A percentile compares a stretch with the other conserved stretches of the same genome.
Evolutionary conservation across 164 flowering plant genomes (phyloP).

Genomic region (Liquidambar formosana): DNA sequence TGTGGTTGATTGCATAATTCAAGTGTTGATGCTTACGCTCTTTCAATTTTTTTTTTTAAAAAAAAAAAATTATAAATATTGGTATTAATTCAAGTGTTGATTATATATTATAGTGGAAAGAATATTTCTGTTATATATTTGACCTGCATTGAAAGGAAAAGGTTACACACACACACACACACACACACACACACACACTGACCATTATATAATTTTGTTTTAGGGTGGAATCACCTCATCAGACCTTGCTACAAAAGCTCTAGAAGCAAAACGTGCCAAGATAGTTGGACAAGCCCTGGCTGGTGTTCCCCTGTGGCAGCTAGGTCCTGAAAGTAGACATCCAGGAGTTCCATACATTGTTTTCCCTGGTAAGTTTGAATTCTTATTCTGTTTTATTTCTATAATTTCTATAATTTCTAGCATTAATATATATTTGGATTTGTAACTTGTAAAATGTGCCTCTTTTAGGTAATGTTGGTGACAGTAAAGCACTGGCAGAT

Average conservation of each 20-base stretch:
- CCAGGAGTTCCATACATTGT: conserved; percentile 97
- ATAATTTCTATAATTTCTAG: neutral
- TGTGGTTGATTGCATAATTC: neutral
- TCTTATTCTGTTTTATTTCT: neutral
- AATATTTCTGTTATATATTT: neutral
- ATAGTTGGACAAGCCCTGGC: conserved; percentile 95
- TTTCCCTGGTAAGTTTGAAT: conserved; percentile 73
- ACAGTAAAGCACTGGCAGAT: conserved; percentile 75
- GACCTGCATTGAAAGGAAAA: no score
- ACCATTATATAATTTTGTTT: conserved; percentile 1
- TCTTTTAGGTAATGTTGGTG: conserved; percentile 90
- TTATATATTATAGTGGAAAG: neutral
- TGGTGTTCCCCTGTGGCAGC: conserved; percentile 98
- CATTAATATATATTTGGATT: neutral
- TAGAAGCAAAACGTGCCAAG: conserved; percentile 79
- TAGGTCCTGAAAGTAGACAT: conserved; percentile 93
- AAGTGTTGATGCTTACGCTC: no score
- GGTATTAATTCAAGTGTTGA: no score
- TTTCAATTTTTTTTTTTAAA: no score
- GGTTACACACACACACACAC: no score
- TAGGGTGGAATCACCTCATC: conserved; percentile 99
- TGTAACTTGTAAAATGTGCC: neutral
- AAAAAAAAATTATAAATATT: no score
- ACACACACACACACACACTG: no score
- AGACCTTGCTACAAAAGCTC: conserved; percentile 93